Evolutionary conservation across 2,329 filamentous ascomycete genomes (phyloP), one percentile per base, ranked within the genome.

Genomic region (Paradendryphiella salina): DNA sequence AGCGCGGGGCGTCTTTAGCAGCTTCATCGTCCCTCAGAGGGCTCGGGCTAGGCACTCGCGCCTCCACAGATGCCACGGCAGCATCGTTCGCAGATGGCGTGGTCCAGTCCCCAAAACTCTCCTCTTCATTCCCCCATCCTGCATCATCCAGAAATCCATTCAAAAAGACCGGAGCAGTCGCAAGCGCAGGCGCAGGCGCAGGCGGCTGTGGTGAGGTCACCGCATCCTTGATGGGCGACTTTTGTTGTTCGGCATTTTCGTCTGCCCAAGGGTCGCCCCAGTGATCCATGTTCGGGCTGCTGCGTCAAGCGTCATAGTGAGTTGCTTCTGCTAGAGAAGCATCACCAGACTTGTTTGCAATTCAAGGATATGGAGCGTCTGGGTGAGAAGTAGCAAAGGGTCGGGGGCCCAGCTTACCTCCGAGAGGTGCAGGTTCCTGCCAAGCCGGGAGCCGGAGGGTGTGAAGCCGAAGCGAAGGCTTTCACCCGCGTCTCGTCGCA

Each of bases 211-310:
- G 56, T 37, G 60, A 62, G 18, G 54, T 56, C 56, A 66, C 56
- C 56, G 60, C 50, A 47, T 56, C 46, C 58, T 70, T 66, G 39
- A 59, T 52, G 26, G 62, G 57, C 31, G 53, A 57, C 41, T 50
- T 41, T 56, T 56, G 50, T 51, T 58, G 50, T 49, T 59, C 55
- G 60, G 58, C 55, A 64, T 72, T 64, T 59, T 73, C 70, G 54
- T 52, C 49, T 32, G 70, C 70, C 72, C 72, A 74, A 61, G 72
- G 72, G 70, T 74, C 72, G 57, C 70, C 68, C 72, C 72, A 74
- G 59, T 73, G 66, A 66, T 74, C 72, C 72, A 74, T 74, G 49
- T 54, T 73, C 60, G 61, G 46, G 55, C 54, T 49, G 52, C 44
- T 48, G 51, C 63, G 42, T 56, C 52, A 64, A 57, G 62, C 69